These are phyloP conservation scores for Aspergillus proliferans DNA, from an alignment of 2,329 filamentous ascomycete species.

Conservation along the genomic window DNA sequence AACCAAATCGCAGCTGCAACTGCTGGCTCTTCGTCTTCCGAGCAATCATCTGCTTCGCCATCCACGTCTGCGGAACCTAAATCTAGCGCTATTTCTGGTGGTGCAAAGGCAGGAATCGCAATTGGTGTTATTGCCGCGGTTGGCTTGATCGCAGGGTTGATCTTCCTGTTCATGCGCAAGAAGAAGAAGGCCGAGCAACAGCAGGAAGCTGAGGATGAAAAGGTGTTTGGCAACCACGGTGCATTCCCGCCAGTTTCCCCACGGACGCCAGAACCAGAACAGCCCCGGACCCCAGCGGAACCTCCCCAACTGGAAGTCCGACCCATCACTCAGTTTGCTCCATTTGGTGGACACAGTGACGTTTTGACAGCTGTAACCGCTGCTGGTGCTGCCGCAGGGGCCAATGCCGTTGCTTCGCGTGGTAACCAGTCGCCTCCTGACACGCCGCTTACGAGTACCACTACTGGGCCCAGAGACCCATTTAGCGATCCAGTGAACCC, in stretches of 20 bases:
- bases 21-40: conserved; percentile 19
- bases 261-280: conserved; percentile 30
- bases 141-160: conserved; percentile 58
- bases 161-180: conserved; percentile 69
- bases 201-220: conserved; percentile 56
- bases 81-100: conserved; percentile 36
- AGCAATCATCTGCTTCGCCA: conserved; percentile 3
- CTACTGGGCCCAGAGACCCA: conserved; percentile 34
- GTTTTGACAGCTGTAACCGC: not conserved
- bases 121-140: conserved; percentile 71
- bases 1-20: conserved; percentile 15
- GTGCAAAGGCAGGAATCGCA: conserved; percentile 71
- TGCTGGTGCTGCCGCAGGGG: conserved; percentile 9
- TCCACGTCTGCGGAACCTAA: conserved; percentile 10
- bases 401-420: conserved; percentile 20
- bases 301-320: conserved; percentile 80
- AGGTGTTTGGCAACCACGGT: conserved; percentile 37
- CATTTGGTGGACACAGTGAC: conserved; percentile 24
- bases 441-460: conserved; percentile 34
- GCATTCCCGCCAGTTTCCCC: conserved; percentile 28
- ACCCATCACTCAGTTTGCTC: conserved; percentile 76
- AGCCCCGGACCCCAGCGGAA: conserved; percentile 35
- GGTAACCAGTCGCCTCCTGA: conserved; percentile 27
- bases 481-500: conserved; percentile 59
- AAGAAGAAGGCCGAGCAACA: conserved; percentile 55